Conservation (phyloP, 2,329 filamentous ascomycete genomes). For the Mycosphaerella arachidis region DNA sequence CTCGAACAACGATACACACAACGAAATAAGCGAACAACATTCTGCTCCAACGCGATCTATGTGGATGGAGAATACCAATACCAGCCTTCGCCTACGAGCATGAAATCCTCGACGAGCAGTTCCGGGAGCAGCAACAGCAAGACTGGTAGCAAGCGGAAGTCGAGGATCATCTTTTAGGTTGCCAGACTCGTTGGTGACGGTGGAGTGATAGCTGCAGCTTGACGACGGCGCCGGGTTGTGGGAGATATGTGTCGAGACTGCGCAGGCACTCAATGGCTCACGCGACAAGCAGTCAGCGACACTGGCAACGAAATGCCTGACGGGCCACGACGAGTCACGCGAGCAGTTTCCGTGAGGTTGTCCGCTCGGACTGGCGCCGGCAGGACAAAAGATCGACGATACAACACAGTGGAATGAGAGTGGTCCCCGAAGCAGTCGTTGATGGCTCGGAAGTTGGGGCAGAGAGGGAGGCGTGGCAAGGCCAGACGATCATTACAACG, state of each 20-base stretch:
- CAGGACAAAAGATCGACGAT: background rate
- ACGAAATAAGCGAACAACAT: constrained; percentile 83
- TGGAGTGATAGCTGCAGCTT: background rate
- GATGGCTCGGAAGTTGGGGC: no score
- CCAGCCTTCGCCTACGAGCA: constrained; percentile 32
- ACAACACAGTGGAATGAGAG: background rate
- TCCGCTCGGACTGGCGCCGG: background rate
- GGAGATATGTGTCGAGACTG: background rate
- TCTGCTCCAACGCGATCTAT: constrained; percentile 83
- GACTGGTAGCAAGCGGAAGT: constrained; percentile 7
- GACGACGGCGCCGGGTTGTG: background rate
- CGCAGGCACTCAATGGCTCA: background rate
- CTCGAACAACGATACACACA: constrained; percentile 93
- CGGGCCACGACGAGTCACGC: background rate
- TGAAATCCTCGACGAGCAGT: constrained; percentile 17
- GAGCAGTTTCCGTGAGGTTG: background rate
- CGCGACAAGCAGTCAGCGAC: background rate
- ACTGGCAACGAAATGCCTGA: background rate
- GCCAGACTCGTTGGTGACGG: background rate
- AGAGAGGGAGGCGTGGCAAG: background rate
- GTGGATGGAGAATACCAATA: constrained; percentile 95
- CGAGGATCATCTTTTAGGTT: constrained; percentile 7
- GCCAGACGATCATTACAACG: background rate
- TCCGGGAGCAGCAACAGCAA: constrained; percentile 13
- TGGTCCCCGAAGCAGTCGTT: no score